Conservation (phyloP, 495 filamentous ascomycete genomes). For the Penicillium malachiteum region DNA sequence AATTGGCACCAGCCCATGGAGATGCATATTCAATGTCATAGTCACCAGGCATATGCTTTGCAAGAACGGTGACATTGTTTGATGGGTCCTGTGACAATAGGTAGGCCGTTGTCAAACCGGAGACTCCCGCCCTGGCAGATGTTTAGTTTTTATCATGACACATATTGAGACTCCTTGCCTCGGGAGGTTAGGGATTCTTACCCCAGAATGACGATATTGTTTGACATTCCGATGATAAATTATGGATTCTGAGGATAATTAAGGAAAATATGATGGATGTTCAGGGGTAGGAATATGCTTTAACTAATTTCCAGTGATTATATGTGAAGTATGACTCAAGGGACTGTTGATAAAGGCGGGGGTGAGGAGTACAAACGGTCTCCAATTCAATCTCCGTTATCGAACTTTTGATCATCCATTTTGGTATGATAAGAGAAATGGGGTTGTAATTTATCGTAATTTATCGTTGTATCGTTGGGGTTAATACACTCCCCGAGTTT, state of each 20-base stretch:
- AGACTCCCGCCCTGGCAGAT: conserved; percentile 74
- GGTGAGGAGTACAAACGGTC: conserved; percentile 4
- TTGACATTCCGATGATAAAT: not conserved
- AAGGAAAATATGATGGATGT: not conserved
- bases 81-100: conserved; percentile 67
- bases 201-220: conserved; percentile 67
- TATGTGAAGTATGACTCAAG: not conserved
- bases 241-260: not conserved
- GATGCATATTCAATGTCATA: conserved; percentile 96
- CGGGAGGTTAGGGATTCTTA: conserved; percentile 30
- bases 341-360: conserved; percentile 1
- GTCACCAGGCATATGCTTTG: conserved; percentile 98
- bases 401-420: not conserved
- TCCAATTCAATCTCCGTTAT: conserved; percentile 9
- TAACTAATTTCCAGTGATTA: not conserved
- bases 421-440: conserved; percentile 18
- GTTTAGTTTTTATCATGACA: not conserved
- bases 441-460: conserved; percentile 5
- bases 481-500: not conserved
- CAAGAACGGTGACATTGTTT: conserved; percentile 76
- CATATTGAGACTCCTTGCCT: conserved; percentile 1
- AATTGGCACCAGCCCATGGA: conserved; percentile 94
- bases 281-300: not conserved
- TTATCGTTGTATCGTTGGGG: not conserved
- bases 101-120: conserved; percentile 88